Conservation (phyloP, 768 basidiomycete species). For the Calocybe indica region DNA sequence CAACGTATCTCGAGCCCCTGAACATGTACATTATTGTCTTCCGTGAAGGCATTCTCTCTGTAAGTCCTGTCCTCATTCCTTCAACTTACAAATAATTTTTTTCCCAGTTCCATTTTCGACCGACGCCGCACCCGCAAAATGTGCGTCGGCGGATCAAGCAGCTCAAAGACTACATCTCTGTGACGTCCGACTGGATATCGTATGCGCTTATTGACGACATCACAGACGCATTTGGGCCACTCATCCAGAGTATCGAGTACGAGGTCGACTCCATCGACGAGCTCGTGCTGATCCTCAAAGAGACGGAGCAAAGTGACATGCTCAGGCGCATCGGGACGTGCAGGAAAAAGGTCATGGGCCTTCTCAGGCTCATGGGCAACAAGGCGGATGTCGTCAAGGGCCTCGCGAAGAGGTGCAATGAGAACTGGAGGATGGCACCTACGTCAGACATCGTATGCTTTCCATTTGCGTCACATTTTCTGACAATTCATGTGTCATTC, state of each 20-base stretch:
- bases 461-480: not conserved
- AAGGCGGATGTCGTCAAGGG: constrained; percentile 99
- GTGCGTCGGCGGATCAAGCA: constrained; percentile 98
- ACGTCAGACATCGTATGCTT: constrained; percentile 86
- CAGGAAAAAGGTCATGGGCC: constrained; percentile 98
- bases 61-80: constrained; percentile 31
- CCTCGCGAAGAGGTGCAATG: constrained; percentile 94
- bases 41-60: constrained; percentile 91
- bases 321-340: constrained; percentile 94
- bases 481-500: constrained; percentile 1
- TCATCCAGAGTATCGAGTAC: constrained; percentile 98
- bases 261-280: constrained; percentile 99
- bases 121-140: constrained; percentile 96
- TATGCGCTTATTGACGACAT: constrained; percentile 99
- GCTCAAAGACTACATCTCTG: constrained; percentile 97
- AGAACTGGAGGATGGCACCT: constrained; percentile 97
- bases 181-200: constrained; percentile 99
- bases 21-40: constrained; percentile 99
- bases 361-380: constrained; percentile 95
- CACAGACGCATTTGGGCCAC: constrained; percentile 96
- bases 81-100: not conserved
- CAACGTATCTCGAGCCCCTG: constrained; percentile 93
- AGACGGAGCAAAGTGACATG: constrained; percentile 98
- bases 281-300: constrained; percentile 92
- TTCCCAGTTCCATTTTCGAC: constrained; percentile 89